Evolutionary conservation across 352 stramenopile species (phyloP), one percentile per base, ranked within the genome.

Genomic region (Phytophthora cryptogea): DNA sequence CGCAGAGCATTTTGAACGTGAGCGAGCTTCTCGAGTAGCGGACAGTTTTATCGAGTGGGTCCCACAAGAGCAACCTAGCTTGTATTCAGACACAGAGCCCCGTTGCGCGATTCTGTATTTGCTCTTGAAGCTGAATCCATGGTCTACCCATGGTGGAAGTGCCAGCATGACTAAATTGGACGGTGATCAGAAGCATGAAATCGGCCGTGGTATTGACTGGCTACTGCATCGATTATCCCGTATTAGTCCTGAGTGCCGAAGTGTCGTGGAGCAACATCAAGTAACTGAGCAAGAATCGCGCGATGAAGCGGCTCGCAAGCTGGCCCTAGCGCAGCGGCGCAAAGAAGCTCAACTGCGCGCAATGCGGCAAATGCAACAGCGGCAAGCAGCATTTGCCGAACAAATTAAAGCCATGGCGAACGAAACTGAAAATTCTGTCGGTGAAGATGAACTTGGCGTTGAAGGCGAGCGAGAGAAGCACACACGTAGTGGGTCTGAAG

Each of bases 151-250:
- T 20, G 71, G 72, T 37, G 69, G 78, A 28, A 80, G 73, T 45
- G 72, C 68, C 31, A 81, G 74, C 16, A 82, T 78, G 68, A 78
- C 81, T 13, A 81, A 80, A 31, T 49, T 93, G 23, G 84, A 93
- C 40, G 84, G 84, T 9, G 84, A 93, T 56, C 84, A 91, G 47
- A 93, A 93, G 53, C 84, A 93, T 54, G 84, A 93, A 63, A 86
- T 91, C 45, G 84, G 84, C 14, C 81, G 84, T 39, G 84, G 79
- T 0, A 74, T 93, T 28, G 84, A 93, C 55, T 93, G 84, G 84
- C 51, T 93, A 11, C 52, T 91, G n/a, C 84, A 89, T 55, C 71
- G 84, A 0, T 47, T 91, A 5, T 78, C 78, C 11, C 77, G 80
- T 17, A 66, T 87, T 27, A 75, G 78, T 52, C 58, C 48, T 10